Conservation (phyloP, 192 early-diverging fungal species). For the Entophlyctis helioformis region DNA sequence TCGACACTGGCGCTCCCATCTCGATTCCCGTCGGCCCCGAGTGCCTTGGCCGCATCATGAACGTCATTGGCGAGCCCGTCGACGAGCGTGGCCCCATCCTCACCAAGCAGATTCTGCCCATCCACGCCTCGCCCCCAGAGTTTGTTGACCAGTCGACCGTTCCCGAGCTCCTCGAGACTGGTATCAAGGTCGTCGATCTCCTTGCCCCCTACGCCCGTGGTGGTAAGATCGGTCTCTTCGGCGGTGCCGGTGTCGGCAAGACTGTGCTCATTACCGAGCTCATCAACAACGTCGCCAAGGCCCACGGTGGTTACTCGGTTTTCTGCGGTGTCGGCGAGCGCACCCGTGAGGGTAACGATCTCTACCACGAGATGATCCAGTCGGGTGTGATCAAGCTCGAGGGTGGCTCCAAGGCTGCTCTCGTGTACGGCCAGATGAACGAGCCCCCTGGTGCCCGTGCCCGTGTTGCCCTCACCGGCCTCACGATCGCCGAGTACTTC, state of each 20-base stretch:
- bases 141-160: conserved; percentile 92
- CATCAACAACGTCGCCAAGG: conserved; percentile 99
- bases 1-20: conserved; percentile 90
- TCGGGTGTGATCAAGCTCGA: conserved; percentile 95
- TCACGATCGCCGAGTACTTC: conserved; percentile 99
- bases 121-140: conserved; percentile 86
- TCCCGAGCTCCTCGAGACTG: conserved; percentile 90
- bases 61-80: conserved; percentile 98
- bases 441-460: conserved; percentile 98
- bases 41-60: conserved; percentile 95
- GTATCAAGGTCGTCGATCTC: conserved; percentile 98
- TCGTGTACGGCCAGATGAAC: conserved; percentile 99
- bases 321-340: conserved; percentile 98
- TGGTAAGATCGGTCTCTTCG: conserved; percentile 98
- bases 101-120: conserved; percentile 73
- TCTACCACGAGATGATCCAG: conserved; percentile 97
- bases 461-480: conserved; percentile 92
- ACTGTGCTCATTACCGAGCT: conserved; percentile 98
- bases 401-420: conserved; percentile 85
- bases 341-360: conserved; percentile 98
- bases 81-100: conserved; percentile 95
- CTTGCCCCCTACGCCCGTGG: conserved; percentile 92
- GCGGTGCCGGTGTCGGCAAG: conserved; percentile 99
- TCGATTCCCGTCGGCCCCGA: conserved; percentile 85
- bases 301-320: conserved; percentile 96